phyloP scores from a whole-genome alignment of 257 asterid species.

The Marsdenia floribunda region DNA sequence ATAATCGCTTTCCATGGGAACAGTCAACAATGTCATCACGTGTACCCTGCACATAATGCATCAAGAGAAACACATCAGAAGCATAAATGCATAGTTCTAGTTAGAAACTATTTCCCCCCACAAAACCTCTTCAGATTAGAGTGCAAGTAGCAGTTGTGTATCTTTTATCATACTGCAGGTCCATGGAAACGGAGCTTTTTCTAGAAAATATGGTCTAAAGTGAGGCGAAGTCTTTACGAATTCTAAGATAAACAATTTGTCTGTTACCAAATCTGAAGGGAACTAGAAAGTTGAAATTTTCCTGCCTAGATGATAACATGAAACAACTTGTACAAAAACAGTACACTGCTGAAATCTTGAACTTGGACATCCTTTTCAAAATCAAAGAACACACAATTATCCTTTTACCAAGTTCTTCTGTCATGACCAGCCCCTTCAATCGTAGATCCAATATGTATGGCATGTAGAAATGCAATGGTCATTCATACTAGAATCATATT shows the following conservation, averaged over 20 bases:
- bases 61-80: background rate
- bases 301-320: background rate
- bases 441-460: background rate
- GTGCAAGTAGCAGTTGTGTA: background rate
- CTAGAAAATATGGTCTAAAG: background rate
- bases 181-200: background rate
- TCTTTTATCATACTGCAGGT: background rate
- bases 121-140: background rate
- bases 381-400: background rate
- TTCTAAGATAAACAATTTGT: background rate
- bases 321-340: background rate
- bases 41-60: conserved; percentile 60
- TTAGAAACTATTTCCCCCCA: background rate
- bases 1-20: conserved; percentile 88
- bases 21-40: conserved; percentile 81
- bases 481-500: background rate
- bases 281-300: background rate
- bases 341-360: background rate
- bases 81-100: background rate
- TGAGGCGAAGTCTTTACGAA: background rate
- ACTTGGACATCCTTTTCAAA: background rate
- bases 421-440: background rate
- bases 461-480: background rate
- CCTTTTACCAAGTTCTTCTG: conserved; percentile 1
- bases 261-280: background rate